A percentile compares a stretch with the other conserved stretches of the same genome.
phyloP scores from a whole-genome alignment of 1,139 yeast genomes.

The Nakaseomyces nivariensis region DNA sequence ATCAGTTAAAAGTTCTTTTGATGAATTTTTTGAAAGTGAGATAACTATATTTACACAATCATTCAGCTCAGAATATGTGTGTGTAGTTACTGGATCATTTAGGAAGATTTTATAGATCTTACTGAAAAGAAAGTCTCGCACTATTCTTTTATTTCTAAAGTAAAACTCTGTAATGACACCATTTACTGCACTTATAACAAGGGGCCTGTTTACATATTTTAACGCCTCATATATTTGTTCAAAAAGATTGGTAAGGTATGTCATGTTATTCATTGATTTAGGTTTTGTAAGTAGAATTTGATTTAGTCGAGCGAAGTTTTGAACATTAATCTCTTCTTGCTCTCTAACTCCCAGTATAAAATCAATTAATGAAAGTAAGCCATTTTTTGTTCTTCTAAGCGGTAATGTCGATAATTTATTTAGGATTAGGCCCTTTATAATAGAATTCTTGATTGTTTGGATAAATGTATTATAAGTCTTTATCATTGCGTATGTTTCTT shows the following conservation, averaged over 20 bases:
- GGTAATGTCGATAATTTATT: conserved; percentile 45
- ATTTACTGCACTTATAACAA: conserved; percentile 48
- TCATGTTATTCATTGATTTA: conserved; percentile 34
- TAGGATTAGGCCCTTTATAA: conserved; percentile 38
- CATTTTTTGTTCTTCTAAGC: conserved; percentile 48
- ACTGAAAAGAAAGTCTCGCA: conserved; percentile 49
- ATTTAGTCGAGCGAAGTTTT: conserved; percentile 57
- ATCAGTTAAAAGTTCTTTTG: conserved; percentile 35
- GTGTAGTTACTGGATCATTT: conserved; percentile 21
- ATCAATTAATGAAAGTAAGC: conserved; percentile 64
- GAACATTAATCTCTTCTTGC: conserved; percentile 51
- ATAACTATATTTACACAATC: conserved; percentile 56
- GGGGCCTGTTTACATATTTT: conserved; percentile 51
- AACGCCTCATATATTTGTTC: conserved; percentile 49
- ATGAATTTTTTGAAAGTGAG: conserved; percentile 47
- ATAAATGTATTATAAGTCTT: conserved; percentile 46
- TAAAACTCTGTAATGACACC: conserved; percentile 48
- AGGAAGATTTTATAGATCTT: conserved; percentile 38
- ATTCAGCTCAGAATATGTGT: conserved; percentile 44
- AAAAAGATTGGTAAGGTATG: conserved; percentile 49
- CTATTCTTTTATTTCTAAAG: conserved; percentile 42
- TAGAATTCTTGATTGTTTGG: conserved; percentile 35
- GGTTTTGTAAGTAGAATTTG: conserved; percentile 58
- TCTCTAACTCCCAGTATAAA: conserved; percentile 70
- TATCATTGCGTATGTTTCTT: conserved; percentile 54